Percentiles rank a stretch among this genome's conserved stretches.
Conservation (phyloP, 2,329 filamentous ascomycete species). For the Apiospora kogelbergensis region DNA sequence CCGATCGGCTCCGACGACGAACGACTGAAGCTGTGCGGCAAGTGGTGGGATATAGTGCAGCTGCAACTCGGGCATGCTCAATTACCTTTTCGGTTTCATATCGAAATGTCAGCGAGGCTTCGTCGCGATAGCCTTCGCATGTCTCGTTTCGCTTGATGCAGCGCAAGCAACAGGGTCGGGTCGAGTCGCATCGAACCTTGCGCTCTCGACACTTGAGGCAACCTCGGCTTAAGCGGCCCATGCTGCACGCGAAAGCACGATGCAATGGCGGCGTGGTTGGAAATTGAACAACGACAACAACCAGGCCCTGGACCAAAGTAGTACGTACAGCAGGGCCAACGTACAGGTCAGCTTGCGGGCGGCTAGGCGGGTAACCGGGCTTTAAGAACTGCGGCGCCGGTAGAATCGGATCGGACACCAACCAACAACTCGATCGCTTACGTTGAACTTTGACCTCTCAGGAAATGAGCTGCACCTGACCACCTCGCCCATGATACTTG, state of each 20-base stretch:
- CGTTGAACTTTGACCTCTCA: not conserved
- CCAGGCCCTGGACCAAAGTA: not conserved
- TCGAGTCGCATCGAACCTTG: slow-evolving; percentile 32
- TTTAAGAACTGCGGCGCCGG: not conserved
- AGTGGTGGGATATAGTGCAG: slow-evolving; percentile 22
- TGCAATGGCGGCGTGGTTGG: not conserved
- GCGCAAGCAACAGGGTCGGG: slow-evolving; percentile 35
- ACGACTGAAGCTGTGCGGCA: slow-evolving; percentile 35
- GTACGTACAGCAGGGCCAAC: no score
- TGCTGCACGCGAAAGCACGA: not conserved
- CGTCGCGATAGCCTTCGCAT: slow-evolving; percentile 39
- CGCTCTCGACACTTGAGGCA: slow-evolving; percentile 6
- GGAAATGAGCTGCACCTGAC: not conserved
- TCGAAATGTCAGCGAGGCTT: slow-evolving; percentile 36
- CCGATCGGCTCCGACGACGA: slow-evolving; percentile 32
- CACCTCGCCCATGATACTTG: not conserved
- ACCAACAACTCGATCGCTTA: not conserved
- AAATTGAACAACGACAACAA: not conserved
- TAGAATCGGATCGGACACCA: not conserved
- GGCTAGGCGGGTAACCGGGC: no score
- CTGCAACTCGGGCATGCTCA: slow-evolving; percentile 16
- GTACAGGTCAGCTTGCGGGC: not conserved
- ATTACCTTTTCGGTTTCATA: slow-evolving; percentile 35
- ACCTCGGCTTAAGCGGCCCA: slow-evolving; percentile 9
- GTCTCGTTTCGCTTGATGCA: slow-evolving; percentile 37